Base-by-base conservation (phyloP, 805 yeast species). In the Yarrowia deformans region DNA sequence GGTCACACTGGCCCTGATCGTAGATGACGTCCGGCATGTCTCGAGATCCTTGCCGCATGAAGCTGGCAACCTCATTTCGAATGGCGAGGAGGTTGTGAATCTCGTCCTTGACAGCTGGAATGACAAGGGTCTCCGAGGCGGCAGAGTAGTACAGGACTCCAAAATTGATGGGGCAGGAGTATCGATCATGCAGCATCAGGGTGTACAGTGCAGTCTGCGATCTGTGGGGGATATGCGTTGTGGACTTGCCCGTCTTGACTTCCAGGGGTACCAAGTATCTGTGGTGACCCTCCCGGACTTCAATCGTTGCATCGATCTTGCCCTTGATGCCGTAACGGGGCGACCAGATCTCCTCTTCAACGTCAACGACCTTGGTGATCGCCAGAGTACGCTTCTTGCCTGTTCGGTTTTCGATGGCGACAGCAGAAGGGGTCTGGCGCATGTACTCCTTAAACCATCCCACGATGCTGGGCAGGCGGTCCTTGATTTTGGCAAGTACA, bases 261-360 rank as follows among this genome's bases (percentile, higher is more conserved):
- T 95, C 99, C 79, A 95, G 81, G 0, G 98, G 98, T 0, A 87
- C 84, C 13, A 92, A 83, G 68, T 75, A 82, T 8, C 23, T 14
- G 43, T 60, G 29, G 42, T 81, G 84, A n/a, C 84, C 84, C 1
- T 76, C 74, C 34, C 71, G 69, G 0, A 90, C 89, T 72, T 89
- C 90, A 1, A 92, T 83, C 0, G 97, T 92, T 2, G 89, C 97
- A 79, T 95, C 99, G 18, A 93, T 87, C 73, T 89, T 86, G 0
- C 99, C 99, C 72, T 91, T 86, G 9, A 95, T 78, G 0, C 99
- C 99, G 79, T 85, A 93, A 75, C 86, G 84, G 0, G 98, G 97
- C 0, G 98, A 91, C 92, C 97, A 88, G 14, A 95, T 88, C 73
- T 88, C 90, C 74, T 95, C 98, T 77, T 95, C 99, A 10, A 91